A percentile compares a stretch with the other conserved stretches of the same genome.
These are phyloP conservation scores for Rhododendron ovatum DNA, from an alignment of 148 eudicot species.

Conservation along the genomic window DNA sequence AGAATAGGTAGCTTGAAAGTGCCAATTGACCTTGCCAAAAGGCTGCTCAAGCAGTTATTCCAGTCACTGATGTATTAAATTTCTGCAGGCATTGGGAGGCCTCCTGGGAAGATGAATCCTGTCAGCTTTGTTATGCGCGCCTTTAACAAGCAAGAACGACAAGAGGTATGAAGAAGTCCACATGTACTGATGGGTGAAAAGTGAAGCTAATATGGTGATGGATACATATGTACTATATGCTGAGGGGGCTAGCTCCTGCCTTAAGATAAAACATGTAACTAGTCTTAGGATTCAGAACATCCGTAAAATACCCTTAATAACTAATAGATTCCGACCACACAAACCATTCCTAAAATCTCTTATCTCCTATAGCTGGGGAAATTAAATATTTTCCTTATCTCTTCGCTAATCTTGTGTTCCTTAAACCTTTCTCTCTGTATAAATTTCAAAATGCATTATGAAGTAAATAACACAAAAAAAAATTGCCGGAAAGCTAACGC, in stretches of 20 bases:
- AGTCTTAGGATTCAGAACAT: background rate
- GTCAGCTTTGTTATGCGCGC: constrained; percentile 68
- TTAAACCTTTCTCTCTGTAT: background rate
- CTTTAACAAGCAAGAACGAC: constrained; percentile 66
- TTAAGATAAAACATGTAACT: background rate
- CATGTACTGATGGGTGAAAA: background rate
- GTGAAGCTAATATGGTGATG: background rate
- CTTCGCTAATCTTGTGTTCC: background rate
- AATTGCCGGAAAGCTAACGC: background rate
- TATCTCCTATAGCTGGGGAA: background rate
- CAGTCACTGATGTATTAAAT: background rate
- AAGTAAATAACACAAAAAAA: background rate
- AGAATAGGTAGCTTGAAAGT: constrained; percentile 59
- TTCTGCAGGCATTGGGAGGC: constrained; percentile 81
- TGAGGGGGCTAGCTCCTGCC: background rate
- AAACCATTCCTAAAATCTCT: background rate
- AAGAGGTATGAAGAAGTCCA: constrained; percentile 52
- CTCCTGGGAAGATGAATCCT: constrained; percentile 93
- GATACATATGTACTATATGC: background rate
- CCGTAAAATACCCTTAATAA: background rate
- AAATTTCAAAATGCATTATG: background rate
- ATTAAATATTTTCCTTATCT: background rate
- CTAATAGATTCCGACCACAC: background rate
- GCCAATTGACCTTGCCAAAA: background rate
- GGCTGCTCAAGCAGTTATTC: background rate